These are phyloP conservation scores for Aspergillus novoparasiticus DNA, from an alignment of 2,329 filamentous ascomycete genomes.

Conservation along the genomic window DNA sequence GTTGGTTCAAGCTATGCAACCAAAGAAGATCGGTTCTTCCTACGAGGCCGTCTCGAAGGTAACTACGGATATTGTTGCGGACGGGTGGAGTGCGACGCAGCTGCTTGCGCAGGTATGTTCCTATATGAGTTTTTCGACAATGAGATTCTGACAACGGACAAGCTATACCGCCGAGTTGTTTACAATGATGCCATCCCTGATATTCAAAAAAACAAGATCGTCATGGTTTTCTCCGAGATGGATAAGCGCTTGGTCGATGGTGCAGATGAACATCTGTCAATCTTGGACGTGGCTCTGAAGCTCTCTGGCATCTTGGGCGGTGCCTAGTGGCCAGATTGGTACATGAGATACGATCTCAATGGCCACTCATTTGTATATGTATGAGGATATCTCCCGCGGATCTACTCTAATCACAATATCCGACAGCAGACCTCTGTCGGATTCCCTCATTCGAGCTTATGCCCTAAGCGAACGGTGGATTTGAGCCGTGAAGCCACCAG, in stretches of 20 bases:
- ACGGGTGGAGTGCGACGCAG: slow-evolving; percentile 95
- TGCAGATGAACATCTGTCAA: slow-evolving; percentile 89
- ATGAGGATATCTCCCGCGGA: background rate
- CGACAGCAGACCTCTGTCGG: background rate
- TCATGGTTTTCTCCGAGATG: slow-evolving; percentile 85
- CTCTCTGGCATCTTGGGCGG: slow-evolving; percentile 71
- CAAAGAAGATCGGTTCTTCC: slow-evolving; percentile 62
- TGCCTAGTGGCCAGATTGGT: slow-evolving; percentile 14
- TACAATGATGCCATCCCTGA: slow-evolving; percentile 84
- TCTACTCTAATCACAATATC: background rate
- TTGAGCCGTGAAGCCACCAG: background rate
- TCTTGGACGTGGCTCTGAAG: slow-evolving; percentile 80
- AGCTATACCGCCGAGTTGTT: slow-evolving; percentile 72
- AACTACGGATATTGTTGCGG: slow-evolving; percentile 88
- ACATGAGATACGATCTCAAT: background rate
- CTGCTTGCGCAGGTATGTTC: slow-evolving; percentile 72
- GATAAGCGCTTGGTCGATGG: slow-evolving; percentile 95
- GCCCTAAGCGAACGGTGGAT: background rate
- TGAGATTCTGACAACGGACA: slow-evolving; percentile 11
- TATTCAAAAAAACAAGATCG: slow-evolving; percentile 85
- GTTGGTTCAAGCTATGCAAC: slow-evolving; percentile 75
- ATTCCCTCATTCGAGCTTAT: background rate
- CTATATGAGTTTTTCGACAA: background rate
- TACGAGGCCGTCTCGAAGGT: slow-evolving; percentile 77
- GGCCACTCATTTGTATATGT: background rate